These are phyloP conservation scores for Alopecurus myosuroides DNA, from an alignment of 176 grass and related monocot species.

Conservation along the genomic window DNA sequence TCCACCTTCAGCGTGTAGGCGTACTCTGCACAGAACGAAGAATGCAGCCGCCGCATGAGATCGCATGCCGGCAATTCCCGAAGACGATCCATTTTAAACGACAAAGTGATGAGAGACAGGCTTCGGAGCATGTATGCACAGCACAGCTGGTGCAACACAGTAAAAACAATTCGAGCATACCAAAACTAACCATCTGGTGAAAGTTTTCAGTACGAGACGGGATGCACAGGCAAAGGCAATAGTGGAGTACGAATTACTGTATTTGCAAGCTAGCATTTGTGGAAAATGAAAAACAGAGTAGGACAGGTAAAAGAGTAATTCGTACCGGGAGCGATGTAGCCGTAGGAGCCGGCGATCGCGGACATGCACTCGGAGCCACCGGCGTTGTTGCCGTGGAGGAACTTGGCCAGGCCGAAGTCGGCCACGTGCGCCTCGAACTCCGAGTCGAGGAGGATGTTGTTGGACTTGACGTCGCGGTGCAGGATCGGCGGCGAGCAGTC, in stretches of 20 bases:
- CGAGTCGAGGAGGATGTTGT: constrained; percentile 86
- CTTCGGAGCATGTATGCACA: constrained; percentile 4
- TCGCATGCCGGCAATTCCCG: not conserved
- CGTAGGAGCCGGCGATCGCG: constrained; percentile 88
- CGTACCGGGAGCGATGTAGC: constrained; percentile 93
- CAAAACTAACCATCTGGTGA: not conserved
- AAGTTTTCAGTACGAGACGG: constrained; percentile 7
- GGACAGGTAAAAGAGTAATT: no score
- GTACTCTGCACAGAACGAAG: constrained; percentile 45
- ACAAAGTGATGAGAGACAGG: constrained; percentile 18
- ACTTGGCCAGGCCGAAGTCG: constrained; percentile 92
- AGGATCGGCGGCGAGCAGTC: constrained; percentile 86
- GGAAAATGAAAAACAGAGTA: not conserved
- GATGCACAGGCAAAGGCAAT: no score
- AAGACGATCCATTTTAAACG: constrained; percentile 37
- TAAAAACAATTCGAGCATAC: constrained; percentile 17
- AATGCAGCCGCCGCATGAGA: constrained; percentile 10
- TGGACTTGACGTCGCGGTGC: constrained; percentile 96
- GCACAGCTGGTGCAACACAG: not conserved
- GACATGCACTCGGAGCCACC: constrained; percentile 95
- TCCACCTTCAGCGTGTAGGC: constrained; percentile 96
- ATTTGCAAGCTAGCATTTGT: not conserved
- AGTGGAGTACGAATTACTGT: not conserved
- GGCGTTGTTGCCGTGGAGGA: constrained; percentile 54
- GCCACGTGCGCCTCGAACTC: constrained; percentile 86